phyloP scores from a whole-genome alignment of 1,284 basidiomycete species.

The Tranzscheliella williamsii region DNA sequence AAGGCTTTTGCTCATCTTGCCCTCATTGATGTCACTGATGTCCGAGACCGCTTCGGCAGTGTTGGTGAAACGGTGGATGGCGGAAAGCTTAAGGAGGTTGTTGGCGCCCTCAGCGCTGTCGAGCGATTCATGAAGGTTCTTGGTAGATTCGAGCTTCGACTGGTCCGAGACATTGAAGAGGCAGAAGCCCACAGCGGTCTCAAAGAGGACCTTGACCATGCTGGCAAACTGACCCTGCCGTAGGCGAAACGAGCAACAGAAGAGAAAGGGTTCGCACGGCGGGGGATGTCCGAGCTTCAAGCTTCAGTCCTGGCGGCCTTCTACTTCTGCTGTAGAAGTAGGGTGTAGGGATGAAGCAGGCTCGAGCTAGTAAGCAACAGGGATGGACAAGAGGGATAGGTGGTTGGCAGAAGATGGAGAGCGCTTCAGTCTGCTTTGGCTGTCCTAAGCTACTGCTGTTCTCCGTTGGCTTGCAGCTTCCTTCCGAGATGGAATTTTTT shows the following conservation, averaged over 20 bases:
- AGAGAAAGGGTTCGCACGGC: slow-evolving; percentile 2
- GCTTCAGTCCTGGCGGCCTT: background rate
- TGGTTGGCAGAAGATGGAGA: no score
- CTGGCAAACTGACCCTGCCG: no score
- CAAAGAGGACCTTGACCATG: slow-evolving; percentile 60
- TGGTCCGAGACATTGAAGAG: slow-evolving; percentile 94
- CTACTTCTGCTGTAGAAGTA: background rate
- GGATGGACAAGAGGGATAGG: no score
- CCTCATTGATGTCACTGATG: slow-evolving; percentile 86
- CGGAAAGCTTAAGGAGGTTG: slow-evolving; percentile 81
- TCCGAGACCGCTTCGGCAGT: slow-evolving; percentile 99
- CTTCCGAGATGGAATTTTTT: background rate
- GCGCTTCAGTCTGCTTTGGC: no score
- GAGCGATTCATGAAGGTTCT: slow-evolving; percentile 88
- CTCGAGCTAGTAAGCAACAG: no score
- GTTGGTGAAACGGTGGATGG: slow-evolving; percentile 92
- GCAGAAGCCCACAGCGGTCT: slow-evolving; percentile 75
- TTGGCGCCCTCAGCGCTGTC: slow-evolving; percentile 86
- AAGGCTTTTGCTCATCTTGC: slow-evolving; percentile 87
- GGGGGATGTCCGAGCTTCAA: background rate
- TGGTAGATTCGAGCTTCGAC: slow-evolving; percentile 77
- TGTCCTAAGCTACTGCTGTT: no score
- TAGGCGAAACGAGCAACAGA: background rate
- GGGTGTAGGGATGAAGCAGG: no score
- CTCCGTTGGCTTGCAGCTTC: no score